Evolutionary conservation across 306 rosid genomes (phyloP), one percentile per base, ranked within the genome.

Genomic region (Echinosophora koreensis): DNA sequence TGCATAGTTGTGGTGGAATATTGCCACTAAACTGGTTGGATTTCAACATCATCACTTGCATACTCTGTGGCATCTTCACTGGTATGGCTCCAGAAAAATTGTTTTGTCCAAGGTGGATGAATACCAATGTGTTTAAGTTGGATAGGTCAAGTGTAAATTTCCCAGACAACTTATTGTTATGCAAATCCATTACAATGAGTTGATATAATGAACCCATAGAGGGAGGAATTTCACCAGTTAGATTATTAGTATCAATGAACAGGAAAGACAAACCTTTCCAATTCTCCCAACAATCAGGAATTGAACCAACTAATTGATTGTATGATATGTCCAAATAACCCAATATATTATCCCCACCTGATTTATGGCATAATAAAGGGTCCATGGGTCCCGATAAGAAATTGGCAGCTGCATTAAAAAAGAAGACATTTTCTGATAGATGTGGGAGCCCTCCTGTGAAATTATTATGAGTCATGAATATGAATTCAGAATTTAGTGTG

Each of bases 81-180:
- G 82, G 82, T 44, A 78, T 41, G 18, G 34, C 5, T n/a, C 82
- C 82, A 14, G 82, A 69, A 8, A 78, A 78, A 2, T 78, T 69
- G 54, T 78, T 78, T 4, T 27, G 10, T 46, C 16, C 67, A 9
- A 78, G 11, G 39, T 78, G n/a, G 75, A 78, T 50, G 77, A 57
- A 4, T 0, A 0, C 0, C 13, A 74, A 49, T 0, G 4, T 0
- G 0, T 0, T 61, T 18, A 18, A 34, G n/a, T 49, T 16, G 6
- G 71, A 74, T 13, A 74, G 39, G 18, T 74, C 9, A 2, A 2
- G 3, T 13, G 14, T 50, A 47, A 78, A 69, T 5, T 59, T 22
- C 3, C 82, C 82, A 34, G 60, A 68, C 42, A 78, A 69, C 14
- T 5, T 47, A 50, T 78, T 78, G 63, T 78, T 14, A 4, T 18